These are phyloP conservation scores for Amanita phalloides DNA, from an alignment of 768 basidiomycete genomes.

Conservation along the genomic window DNA sequence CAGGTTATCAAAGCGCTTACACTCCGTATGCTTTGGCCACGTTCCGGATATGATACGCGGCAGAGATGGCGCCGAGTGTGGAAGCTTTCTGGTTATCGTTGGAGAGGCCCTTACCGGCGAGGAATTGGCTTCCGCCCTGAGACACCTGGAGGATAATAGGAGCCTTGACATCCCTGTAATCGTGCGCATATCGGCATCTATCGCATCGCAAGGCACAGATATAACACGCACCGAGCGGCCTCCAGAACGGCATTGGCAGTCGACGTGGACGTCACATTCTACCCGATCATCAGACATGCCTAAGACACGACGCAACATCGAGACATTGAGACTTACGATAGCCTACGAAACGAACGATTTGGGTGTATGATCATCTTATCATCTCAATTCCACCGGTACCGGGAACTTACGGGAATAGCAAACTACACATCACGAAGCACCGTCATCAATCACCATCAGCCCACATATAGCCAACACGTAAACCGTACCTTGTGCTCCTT, in stretches of 20 bases:
- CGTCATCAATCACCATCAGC: not conserved
- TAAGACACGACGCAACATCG: not conserved
- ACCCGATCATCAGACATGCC: not conserved
- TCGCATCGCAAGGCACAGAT: not conserved
- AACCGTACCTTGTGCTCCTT: slow-evolving; percentile 67
- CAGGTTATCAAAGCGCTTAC: slow-evolving; percentile 35
- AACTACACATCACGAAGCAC: slow-evolving; percentile 33
- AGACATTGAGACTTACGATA: slow-evolving; percentile 61
- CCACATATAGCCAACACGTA: not conserved
- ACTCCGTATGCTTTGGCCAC: slow-evolving; percentile 89
- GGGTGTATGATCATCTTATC: not conserved
- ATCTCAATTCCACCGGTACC: not conserved
- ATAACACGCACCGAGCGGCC: slow-evolving; percentile 66
- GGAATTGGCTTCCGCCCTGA: slow-evolving; percentile 94
- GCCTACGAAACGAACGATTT: slow-evolving; percentile 32
- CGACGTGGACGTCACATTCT: slow-evolving; percentile 98
- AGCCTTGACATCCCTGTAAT: slow-evolving; percentile 79
- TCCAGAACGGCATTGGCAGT: slow-evolving; percentile 91
- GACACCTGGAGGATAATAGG: slow-evolving; percentile 98
- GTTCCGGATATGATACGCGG: slow-evolving; percentile 83
- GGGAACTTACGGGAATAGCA: slow-evolving; percentile 63
- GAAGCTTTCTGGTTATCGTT: slow-evolving; percentile 97
- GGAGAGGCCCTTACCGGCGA: slow-evolving; percentile 90
- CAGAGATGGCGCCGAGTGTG: slow-evolving; percentile 83
- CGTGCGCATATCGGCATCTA: not conserved